These are phyloP conservation scores for Datisca glomerata DNA, from an alignment of 306 rosid genomes.

Conservation along the genomic window DNA sequence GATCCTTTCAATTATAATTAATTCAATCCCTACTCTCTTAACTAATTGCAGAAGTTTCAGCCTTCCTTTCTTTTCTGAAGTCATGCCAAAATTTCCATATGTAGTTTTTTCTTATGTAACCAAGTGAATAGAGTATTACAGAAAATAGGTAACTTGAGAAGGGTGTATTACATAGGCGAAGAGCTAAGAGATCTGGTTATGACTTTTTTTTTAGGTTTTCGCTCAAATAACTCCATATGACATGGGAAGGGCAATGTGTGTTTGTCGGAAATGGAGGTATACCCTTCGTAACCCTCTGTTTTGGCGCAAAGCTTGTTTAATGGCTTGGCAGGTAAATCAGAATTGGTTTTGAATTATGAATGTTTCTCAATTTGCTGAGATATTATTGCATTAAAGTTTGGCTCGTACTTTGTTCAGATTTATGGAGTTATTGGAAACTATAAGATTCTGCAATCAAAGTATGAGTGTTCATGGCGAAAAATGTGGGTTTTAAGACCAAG, in stretches of 20 bases:
- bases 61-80: no score
- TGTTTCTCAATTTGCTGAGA: constrained; percentile 9
- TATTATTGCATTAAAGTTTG: constrained; percentile 15
- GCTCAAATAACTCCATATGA: constrained; percentile 75
- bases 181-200: constrained; percentile 5
- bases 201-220: constrained; percentile 39
- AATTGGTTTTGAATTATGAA: constrained; percentile 7
- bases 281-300: constrained; percentile 83
- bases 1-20: no score
- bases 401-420: constrained; percentile 32
- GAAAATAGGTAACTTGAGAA: no score
- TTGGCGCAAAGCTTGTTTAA: constrained; percentile 90
- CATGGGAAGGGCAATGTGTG: constrained; percentile 81
- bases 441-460: constrained; percentile 61
- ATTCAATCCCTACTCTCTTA: no score
- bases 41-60: no score
- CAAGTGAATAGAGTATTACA: background rate
- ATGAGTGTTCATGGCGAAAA: constrained; percentile 80
- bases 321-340: constrained; percentile 93
- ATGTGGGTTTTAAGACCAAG: constrained; percentile 95
- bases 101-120: no score
- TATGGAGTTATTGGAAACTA: constrained; percentile 69
- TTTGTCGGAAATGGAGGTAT: constrained; percentile 91
- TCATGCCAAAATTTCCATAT: no score
- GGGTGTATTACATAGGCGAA: no score